Percentiles rank a stretch among this genome's conserved stretches.
Conservation (phyloP, 225 moss, liverwort and hornwort genomes). For the Polytrichum commune region DNA sequence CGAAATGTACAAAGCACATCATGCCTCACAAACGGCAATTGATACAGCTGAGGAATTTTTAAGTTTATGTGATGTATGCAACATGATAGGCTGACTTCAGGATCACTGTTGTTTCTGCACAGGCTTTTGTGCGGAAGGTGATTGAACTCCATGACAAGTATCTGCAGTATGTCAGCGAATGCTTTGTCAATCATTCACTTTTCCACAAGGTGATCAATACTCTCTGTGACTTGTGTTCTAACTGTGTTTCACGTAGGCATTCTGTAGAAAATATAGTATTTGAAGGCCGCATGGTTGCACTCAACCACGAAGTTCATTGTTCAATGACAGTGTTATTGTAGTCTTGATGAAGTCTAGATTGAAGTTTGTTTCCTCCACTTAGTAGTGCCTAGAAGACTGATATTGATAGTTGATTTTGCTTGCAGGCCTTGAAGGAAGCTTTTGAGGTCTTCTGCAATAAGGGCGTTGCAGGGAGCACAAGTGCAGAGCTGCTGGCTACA, state of each 20-base stretch:
- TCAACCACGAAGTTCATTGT: background rate
- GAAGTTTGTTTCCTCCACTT: too few relatives aligned
- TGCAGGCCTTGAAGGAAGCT: constrained; percentile 96
- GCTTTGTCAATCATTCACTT: constrained; percentile 86
- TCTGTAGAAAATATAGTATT: too few relatives aligned
- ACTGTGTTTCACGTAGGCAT: too few relatives aligned
- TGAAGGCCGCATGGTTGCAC: too few relatives aligned
- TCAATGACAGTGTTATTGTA: too few relatives aligned
- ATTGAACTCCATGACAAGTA: constrained; percentile 97
- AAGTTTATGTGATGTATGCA: background rate
- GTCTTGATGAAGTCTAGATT: too few relatives aligned
- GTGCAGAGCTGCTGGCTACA: constrained; percentile 93
- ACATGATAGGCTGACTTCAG: background rate
- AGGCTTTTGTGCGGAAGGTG: constrained; percentile 98
- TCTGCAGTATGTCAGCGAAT: constrained; percentile 94
- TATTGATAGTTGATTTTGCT: constrained; percentile 6
- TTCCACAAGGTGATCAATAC: constrained; percentile 75
- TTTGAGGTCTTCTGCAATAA: constrained; percentile 98
- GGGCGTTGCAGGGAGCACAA: constrained; percentile 95
- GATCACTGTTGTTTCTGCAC: constrained; percentile 13
- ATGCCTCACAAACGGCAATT: too few relatives aligned
- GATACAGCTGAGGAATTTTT: background rate
- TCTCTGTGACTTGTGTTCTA: background rate
- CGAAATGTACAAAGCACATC: too few relatives aligned
- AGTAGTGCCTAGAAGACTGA: too few relatives aligned